Percentiles rank a stretch among this genome's conserved stretches.
Conservation (phyloP, 2,329 filamentous ascomycete genomes). For the Corynespora cassiicola region DNA sequence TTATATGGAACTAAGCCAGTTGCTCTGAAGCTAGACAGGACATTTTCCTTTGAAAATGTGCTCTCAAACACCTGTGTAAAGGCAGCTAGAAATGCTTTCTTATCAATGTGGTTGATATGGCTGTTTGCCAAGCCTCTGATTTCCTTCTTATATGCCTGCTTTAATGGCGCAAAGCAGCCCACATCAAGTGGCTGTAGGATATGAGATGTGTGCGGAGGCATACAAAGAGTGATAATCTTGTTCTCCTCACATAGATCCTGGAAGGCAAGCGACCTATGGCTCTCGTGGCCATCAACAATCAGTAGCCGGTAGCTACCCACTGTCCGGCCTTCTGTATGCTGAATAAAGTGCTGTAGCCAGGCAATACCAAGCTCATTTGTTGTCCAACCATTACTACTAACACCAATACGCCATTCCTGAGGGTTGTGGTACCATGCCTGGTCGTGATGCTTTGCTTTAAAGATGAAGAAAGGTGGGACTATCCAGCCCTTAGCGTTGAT, state of each 20-base stretch:
- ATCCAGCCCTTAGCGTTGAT: conserved; percentile 16
- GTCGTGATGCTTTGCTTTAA: conserved; percentile 13
- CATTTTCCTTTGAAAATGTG: conserved; percentile 22
- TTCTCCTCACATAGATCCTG: conserved; percentile 2
- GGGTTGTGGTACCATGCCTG: conserved; percentile 11
- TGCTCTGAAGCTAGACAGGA: conserved; percentile 30
- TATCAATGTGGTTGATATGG: conserved; percentile 30
- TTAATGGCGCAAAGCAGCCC: conserved; percentile 10
- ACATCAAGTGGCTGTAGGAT: conserved; percentile 9
- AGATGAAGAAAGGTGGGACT: conserved; percentile 17
- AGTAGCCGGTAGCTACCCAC: conserved; percentile 39
- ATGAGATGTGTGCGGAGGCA: conserved; percentile 6
- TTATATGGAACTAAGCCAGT: conserved; percentile 39
- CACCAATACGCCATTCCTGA: conserved; percentile 34
- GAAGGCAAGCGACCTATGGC: conserved; percentile 6
- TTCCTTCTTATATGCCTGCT: conserved; percentile 29
- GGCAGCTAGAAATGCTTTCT: conserved; percentile 6
- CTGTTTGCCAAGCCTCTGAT: conserved; percentile 31
- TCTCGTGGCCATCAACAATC: conserved; percentile 14
- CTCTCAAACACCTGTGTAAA: conserved; percentile 4
- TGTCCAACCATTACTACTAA: conserved; percentile 42
- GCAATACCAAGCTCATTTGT: conserved; percentile 39
- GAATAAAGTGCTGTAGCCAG: conserved; percentile 46
- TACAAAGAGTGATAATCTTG: conserved; percentile 5
- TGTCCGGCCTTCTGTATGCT: conserved; percentile 25